A percentile compares a stretch with the other conserved stretches of the same genome.
Evolutionary conservation across 768 basidiomycete genomes (phyloP).

Genomic region (Podaxis sp.): DNA sequence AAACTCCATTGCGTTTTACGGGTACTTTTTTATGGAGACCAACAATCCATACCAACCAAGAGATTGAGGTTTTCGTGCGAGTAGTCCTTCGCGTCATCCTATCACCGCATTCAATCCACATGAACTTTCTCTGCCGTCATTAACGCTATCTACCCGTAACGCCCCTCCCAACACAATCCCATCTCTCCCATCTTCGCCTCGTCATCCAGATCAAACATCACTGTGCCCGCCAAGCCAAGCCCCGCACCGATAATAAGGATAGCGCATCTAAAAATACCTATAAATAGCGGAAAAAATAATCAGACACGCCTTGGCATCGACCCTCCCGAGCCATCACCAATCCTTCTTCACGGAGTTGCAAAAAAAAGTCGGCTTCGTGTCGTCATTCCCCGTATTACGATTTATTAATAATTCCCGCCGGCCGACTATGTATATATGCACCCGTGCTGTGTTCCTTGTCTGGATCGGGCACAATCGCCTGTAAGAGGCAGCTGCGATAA

Average conservation of each 20-base stretch:
- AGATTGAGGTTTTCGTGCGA: too few species aligned
- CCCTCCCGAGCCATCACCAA: background rate
- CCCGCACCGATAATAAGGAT: background rate
- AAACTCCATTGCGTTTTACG: too few species aligned
- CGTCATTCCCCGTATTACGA: slow-evolving; percentile 3
- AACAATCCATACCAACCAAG: too few species aligned
- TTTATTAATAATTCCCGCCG: slow-evolving; percentile 14
- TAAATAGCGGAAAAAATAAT: background rate
- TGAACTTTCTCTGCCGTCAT: too few species aligned
- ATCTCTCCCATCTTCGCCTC: background rate
- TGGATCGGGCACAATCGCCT: background rate
- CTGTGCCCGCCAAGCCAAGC: background rate
- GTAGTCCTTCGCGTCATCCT: too few species aligned
- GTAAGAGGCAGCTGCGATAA: slow-evolving; percentile 2
- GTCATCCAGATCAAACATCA: background rate
- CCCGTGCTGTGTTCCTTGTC: background rate
- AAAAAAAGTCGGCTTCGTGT: background rate
- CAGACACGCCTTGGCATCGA: background rate
- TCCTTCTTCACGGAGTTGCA: slow-evolving; percentile 9
- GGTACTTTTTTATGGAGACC: too few species aligned
- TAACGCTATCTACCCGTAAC: too few species aligned
- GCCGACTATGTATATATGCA: background rate
- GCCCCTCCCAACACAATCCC: too few species aligned
- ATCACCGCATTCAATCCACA: too few species aligned
- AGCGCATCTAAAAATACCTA: slow-evolving; percentile 5